A percentile compares a stretch with the other conserved stretches of the same genome.
Conservation (phyloP, 169 alveolate species). For the Plasmodium malariae region DNA sequence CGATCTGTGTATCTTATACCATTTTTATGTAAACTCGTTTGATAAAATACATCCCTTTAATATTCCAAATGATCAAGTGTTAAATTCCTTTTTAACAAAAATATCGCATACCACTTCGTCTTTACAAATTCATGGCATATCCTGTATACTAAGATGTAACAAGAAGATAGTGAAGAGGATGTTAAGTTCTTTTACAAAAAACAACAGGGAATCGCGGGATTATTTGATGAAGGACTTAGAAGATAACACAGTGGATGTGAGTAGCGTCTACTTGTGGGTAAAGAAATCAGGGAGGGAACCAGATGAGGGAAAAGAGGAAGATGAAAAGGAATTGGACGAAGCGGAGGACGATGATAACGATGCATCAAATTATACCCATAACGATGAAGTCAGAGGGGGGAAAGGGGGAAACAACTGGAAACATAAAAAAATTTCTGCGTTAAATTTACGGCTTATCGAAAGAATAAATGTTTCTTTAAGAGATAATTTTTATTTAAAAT, state of each 20-base stretch:
- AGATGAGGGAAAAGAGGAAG: background rate
- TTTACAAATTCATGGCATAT: slow-evolving; percentile 53
- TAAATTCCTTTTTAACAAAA: slow-evolving; percentile 39
- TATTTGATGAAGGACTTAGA: background rate
- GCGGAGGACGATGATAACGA: background rate
- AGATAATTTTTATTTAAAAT: slow-evolving; percentile 38
- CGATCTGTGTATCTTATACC: slow-evolving; percentile 42
- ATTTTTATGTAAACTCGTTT: slow-evolving; percentile 46
- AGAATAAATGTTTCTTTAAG: slow-evolving; percentile 13
- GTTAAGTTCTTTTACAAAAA: background rate
- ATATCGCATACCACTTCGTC: slow-evolving; percentile 2
- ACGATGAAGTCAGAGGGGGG: background rate
- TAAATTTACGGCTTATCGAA: slow-evolving; percentile 13
- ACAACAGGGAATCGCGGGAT: background rate
- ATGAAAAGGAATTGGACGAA: background rate
- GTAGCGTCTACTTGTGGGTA: background rate
- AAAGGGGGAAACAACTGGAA: background rate
- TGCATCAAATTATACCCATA: background rate
- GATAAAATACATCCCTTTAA: background rate
- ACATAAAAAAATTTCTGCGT: background rate
- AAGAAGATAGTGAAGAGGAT: slow-evolving; percentile 40
- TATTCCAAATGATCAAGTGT: background rate
- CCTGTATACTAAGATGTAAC: slow-evolving; percentile 57
- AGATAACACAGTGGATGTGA: background rate
- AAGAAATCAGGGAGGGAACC: background rate